Evolutionary conservation across 2,329 filamentous ascomycete genomes (phyloP), one percentile per base, ranked within the genome.

Genomic region (Pseudogymnoascus sp.): DNA sequence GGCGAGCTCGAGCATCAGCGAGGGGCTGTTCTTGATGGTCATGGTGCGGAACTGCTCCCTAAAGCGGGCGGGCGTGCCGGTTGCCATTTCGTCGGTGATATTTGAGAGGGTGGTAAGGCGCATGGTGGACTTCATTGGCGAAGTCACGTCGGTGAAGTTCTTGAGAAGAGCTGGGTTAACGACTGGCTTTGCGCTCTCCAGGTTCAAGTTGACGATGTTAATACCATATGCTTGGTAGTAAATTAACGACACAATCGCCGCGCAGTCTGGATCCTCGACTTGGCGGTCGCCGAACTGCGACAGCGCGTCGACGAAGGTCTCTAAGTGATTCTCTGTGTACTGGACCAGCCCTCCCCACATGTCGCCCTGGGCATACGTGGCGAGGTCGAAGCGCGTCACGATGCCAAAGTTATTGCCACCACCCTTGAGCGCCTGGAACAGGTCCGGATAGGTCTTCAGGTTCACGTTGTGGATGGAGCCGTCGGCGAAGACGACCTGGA

Each of bases 381-480:
- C 73, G 11, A 82, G 70, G 11, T 77, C 69, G 68, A 79, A 81
- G 8, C 74, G 73, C 10, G 79, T 79, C 14, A 81, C 77, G 65
- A 82, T 76, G 60, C 81, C 83, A 66, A 80, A 84, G 69, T 82
- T 84, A 71, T 79, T 82, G n/a, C 80, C 79, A 19, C 83, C 83
- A 10, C 83, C 83, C 62, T 80, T 79, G 6, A 85, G 76, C 0
- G 79, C 81, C 68, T 75, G 75, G 72, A 76, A 84, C 6, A 86
- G 74, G 63, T 85, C 82, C 0, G 67, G 70, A 7, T 70, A 62
- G 6, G 65, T 43, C 36, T 65, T 67, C n/a, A 71, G 73, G 28
- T 51, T 51, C 11, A 51, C 45, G 14, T 51, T 16, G 14, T n/a
- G 45, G 14, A 61, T 36, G n/a, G 57, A 25, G 21, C 36, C 60